phyloP scores from a whole-genome alignment of 177 flowering plant species.

The Vitis hybrid region DNA sequence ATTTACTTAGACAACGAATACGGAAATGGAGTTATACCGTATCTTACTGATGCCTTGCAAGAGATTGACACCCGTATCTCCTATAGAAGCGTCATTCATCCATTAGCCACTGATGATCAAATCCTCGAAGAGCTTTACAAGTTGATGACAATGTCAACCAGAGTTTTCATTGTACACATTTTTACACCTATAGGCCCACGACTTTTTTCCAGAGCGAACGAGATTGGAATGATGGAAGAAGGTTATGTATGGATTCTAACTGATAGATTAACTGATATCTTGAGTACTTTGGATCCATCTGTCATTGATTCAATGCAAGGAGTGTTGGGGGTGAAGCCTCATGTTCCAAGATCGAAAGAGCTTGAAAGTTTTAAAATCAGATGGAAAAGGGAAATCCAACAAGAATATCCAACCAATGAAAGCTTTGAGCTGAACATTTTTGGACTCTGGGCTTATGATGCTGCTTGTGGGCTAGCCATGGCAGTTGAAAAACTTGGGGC shows the following conservation, averaged over 20 bases:
- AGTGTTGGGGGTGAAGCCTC: conserved; percentile 13
- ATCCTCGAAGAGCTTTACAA: conserved; percentile 14
- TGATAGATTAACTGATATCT: conserved; percentile 11
- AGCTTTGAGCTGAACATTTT: conserved; percentile 16
- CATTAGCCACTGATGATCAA: conserved; percentile 2
- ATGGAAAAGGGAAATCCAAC: conserved; percentile 21
- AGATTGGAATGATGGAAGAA: conserved; percentile 22
- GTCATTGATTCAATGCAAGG: conserved; percentile 18
- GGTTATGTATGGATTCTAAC: conserved; percentile 32
- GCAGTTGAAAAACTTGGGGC: conserved; percentile 6
- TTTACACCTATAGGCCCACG: conserved; percentile 16
- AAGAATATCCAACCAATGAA: conserved; percentile 1
- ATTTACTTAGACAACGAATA: conserved; percentile 23
- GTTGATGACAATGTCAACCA: conserved; percentile 15
- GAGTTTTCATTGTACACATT: conserved; percentile 26
- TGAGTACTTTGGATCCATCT: not conserved
- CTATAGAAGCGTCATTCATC: conserved; percentile 10
- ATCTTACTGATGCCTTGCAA: conserved; percentile 16
- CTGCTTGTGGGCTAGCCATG: conserved; percentile 13
- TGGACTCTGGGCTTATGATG: conserved; percentile 47
- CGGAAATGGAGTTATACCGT: conserved; percentile 23
- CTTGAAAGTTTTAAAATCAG: conserved; percentile 13
- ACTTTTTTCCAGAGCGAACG: conserved; percentile 12
- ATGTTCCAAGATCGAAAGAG: conserved; percentile 10
- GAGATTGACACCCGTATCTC: conserved; percentile 5